These are phyloP conservation scores for Pholiota microspora DNA, from an alignment of 768 basidiomycete genomes.

Conservation along the genomic window DNA sequence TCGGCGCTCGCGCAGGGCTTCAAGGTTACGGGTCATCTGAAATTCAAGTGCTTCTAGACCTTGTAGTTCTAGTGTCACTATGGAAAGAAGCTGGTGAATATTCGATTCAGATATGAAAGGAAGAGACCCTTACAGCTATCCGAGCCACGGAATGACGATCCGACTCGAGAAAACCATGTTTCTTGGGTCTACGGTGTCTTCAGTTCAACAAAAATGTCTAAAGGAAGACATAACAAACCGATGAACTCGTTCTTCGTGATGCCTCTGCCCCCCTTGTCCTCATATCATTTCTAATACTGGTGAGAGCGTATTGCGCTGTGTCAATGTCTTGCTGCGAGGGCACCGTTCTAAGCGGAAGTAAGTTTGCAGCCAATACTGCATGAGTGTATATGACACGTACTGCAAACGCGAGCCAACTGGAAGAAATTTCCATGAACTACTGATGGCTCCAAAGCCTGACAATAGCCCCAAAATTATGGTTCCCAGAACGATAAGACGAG, in stretches of 20 bases:
- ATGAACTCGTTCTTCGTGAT: constrained; percentile 13
- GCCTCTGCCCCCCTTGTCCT: constrained; percentile 34
- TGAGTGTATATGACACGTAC: constrained; percentile 16
- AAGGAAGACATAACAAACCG: constrained; percentile 2
- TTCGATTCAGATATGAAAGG: not conserved
- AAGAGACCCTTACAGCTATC: constrained; percentile 34
- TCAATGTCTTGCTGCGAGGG: constrained; percentile 54
- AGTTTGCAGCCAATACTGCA: not conserved
- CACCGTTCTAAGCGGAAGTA: constrained; percentile 22
- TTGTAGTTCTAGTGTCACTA: constrained; percentile 55
- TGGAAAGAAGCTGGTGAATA: not conserved
- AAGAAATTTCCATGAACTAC: constrained; percentile 61
- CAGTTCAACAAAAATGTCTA: not conserved
- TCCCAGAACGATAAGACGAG: constrained; percentile 73
- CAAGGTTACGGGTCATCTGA: constrained; percentile 61
- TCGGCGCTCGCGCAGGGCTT: constrained; percentile 45
- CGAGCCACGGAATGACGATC: constrained; percentile 48
- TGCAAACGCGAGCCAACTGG: constrained; percentile 34
- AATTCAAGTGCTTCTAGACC: constrained; percentile 68
- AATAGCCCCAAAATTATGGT: constrained; percentile 76
- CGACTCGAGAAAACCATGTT: constrained; percentile 50
- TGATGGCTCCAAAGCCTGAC: constrained; percentile 77
- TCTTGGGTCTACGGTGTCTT: constrained; percentile 17
- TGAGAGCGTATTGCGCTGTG: constrained; percentile 55
- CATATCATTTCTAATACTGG: constrained; percentile 61